Evolutionary conservation across 2,329 filamentous ascomycete species (phyloP).

Genomic region (Scedosporium dehoogii): DNA sequence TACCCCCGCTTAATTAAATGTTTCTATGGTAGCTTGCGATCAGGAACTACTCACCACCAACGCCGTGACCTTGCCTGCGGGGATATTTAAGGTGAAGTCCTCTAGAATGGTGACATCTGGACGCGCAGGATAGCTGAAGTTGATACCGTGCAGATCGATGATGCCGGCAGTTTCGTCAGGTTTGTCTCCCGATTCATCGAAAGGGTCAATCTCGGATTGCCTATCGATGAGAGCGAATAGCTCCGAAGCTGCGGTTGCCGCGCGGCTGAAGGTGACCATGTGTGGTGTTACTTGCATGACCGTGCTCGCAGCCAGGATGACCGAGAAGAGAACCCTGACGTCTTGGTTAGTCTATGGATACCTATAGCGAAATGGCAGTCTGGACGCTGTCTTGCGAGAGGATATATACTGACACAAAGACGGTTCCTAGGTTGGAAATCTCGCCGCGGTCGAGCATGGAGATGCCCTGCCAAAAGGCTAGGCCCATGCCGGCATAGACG

Average conservation of each 20-base stretch:
- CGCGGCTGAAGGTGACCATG: slow-evolving; percentile 32
- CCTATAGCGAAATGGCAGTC: not conserved
- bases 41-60: slow-evolving; percentile 40
- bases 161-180: slow-evolving; percentile 22
- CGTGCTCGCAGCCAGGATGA: slow-evolving; percentile 33
- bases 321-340: slow-evolving; percentile 33
- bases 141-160: slow-evolving; percentile 36
- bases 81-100: slow-evolving; percentile 30
- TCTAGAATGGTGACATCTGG: slow-evolving; percentile 36
- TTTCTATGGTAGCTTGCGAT: not conserved
- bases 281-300: slow-evolving; percentile 37
- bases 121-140: slow-evolving; percentile 49
- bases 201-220: slow-evolving; percentile 30
- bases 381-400: not conserved
- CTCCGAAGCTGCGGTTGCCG: slow-evolving; percentile 33
- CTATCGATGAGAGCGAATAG: slow-evolving; percentile 38
- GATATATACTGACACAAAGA: slow-evolving; percentile 29
- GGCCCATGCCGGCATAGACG: slow-evolving; percentile 35
- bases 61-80: slow-evolving; percentile 38
- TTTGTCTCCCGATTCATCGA: slow-evolving; percentile 25
- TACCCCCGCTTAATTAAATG: not conserved
- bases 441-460: slow-evolving; percentile 33
- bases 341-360: not conserved
- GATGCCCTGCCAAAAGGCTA: slow-evolving; percentile 43
- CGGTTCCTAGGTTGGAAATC: slow-evolving; percentile 31